Base-by-base conservation (phyloP, 768 basidiomycete genomes). In the Chalciporus sphaerocephalus region DNA sequence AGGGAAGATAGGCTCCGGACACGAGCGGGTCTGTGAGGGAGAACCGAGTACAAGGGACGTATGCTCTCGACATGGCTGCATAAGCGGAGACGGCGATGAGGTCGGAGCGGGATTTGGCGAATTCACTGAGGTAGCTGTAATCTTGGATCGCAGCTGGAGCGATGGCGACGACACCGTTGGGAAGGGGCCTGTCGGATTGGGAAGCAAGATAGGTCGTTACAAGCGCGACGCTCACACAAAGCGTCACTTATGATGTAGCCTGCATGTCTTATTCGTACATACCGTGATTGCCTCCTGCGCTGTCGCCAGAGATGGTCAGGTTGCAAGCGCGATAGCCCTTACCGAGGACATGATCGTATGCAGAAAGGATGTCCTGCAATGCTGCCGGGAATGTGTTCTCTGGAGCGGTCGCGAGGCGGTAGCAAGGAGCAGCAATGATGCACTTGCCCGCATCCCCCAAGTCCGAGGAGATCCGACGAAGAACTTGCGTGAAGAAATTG, bases 101-200 rank as follows among this genome's bases (percentile, higher is more conserved):
- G 23, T 64, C 55, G 1, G 20, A 20, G 12, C 1, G 33, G 3
- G 6, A 20, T 45, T 40, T 38, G 37, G 44, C 39, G 2, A 43
- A 12, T 5, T 50, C 49, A 34, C 42, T 44, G 12, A 21, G 1
- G n/a, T 0, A 1, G 10, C 52, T 41, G 1, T 3, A 13, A 2
- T 56, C 60, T 6, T 18, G 47, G 6, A 40, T 38, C 5, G 43
- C 15, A 4, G 0, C 6, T 0, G 86, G 85, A 0, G 81, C 69
- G 23, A 87, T 69, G 17, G 83, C 65, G 20, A 79, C 66, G 51
- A 88, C 64, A 49, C 85, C 79, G 0, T 65, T 59, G 34, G 79
- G 78, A 27, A 83, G 66, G 4, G 68, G 66, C 36, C 66, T 35
- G 58, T 15, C 78, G 18, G 80, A 80, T 65, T 86, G 83, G 47